These are phyloP conservation scores for Acacia pycnantha DNA, from an alignment of 331 rosid species.

Conservation along the genomic window DNA sequence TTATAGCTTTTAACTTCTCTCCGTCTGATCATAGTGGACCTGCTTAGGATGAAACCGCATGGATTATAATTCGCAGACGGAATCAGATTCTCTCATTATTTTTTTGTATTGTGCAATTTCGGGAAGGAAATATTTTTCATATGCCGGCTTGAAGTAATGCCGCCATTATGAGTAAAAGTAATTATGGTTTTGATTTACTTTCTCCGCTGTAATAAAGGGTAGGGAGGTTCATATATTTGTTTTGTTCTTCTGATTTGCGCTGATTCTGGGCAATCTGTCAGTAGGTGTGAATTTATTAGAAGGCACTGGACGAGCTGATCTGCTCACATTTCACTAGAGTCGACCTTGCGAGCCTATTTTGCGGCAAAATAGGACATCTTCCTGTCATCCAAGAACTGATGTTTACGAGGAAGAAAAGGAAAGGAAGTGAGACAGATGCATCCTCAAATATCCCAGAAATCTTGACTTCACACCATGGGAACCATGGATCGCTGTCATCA, in stretches of 20 bases:
- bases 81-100: background rate
- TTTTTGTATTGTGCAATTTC: background rate
- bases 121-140: background rate
- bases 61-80: background rate
- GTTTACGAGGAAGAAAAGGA: slow-evolving; percentile 96
- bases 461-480: slow-evolving; percentile 40
- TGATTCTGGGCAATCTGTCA: slow-evolving; percentile 1
- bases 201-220: slow-evolving; percentile 1
- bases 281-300: slow-evolving; percentile 7
- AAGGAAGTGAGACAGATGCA: slow-evolving; percentile 76
- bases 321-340: slow-evolving; percentile 23
- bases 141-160: background rate
- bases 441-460: slow-evolving; percentile 37
- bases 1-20: background rate
- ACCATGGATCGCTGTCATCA: slow-evolving; percentile 55
- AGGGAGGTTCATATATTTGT: background rate
- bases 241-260: background rate
- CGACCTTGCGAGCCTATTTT: slow-evolving; percentile 19
- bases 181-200: background rate
- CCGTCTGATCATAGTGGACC: slow-evolving; percentile 7
- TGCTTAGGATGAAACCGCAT: background rate
- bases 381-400: slow-evolving; percentile 27
- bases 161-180: background rate
- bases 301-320: slow-evolving; percentile 24
- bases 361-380: slow-evolving; percentile 1